Percentiles rank a stretch among this genome's conserved stretches.
Conservation (phyloP, 106 monocot species). For the Narthecium ossifragum region DNA sequence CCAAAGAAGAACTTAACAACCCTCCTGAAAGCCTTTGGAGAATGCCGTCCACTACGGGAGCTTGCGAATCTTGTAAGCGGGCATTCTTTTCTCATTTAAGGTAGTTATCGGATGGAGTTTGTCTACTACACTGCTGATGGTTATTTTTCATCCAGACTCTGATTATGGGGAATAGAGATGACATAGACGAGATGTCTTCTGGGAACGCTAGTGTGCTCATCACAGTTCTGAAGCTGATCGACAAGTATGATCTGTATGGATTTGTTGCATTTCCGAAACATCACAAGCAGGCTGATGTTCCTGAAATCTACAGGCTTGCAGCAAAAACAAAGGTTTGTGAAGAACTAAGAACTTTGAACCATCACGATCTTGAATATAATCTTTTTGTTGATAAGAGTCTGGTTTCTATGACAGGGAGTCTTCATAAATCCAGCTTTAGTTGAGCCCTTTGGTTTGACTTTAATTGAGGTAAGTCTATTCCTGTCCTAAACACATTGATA, state of each 20-base stretch:
- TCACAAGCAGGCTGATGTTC: constrained; percentile 86
- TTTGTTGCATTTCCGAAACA: constrained; percentile 85
- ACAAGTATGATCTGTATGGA: constrained; percentile 96
- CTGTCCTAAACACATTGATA: too few species aligned
- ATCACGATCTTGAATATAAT: too few species aligned
- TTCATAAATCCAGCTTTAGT: constrained; percentile 97
- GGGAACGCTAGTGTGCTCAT: constrained; percentile 79
- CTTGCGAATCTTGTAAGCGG: constrained; percentile 89
- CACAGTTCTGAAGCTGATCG: constrained; percentile 86
- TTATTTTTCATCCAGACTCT: constrained; percentile 47
- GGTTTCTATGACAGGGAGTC: constrained; percentile 53
- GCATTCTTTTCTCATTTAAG: background rate
- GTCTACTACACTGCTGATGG: background rate
- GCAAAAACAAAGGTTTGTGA: constrained; percentile 74
- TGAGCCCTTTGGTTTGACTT: constrained; percentile 89
- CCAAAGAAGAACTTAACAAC: constrained; percentile 98
- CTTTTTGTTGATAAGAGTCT: too few species aligned
- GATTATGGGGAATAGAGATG: constrained; percentile 98
- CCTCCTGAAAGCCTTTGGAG: constrained; percentile 91
- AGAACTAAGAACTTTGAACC: too few species aligned
- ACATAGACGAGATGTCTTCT: constrained; percentile 80
- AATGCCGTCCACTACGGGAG: constrained; percentile 79
- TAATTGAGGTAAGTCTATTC: constrained; percentile 59
- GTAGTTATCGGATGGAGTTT: background rate
- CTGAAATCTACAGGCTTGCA: constrained; percentile 87